Evolutionary conservation across 345 rosid species (phyloP), one percentile per base, ranked within the genome.

Genomic region (Eucalyptus erythrocorys): DNA sequence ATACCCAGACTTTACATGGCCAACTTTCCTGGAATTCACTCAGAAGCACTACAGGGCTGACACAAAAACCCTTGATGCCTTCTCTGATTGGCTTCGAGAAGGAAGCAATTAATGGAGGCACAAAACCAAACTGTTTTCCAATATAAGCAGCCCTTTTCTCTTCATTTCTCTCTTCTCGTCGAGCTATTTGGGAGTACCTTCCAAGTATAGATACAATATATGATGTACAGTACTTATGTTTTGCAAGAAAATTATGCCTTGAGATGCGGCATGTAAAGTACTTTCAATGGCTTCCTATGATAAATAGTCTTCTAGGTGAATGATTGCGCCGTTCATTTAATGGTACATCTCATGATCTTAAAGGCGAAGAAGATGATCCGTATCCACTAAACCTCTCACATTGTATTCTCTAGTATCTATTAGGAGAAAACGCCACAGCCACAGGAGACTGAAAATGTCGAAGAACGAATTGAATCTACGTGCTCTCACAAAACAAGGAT

Each of bases 1-100:
- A 80, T 93, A 93, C 85, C 94, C 94, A 40, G 94, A 93, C 87
- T 93, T 93, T 79, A 91, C 93, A 66, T 93, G 94, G 94, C 89
- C 92, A 17, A 85, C 87, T 42, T 81, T 93, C 48, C 94, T 93
- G 2, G 94, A 93, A 84, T 93, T 93, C 88, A 93, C 94, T 6
- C 94, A 93, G 88, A 93, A 92, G 88, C 94, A 92, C 85, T 93
- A 93, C 85, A 76, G 94, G 59, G 94, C 94, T 37, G 94, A 93
- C 92, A 90, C 88, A 89, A 92, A 88, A 37, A 93, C 94, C 64
- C 92, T 93, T 9, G 91, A 91, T 48, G 90, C 86, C 87, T 93
- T 93, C 91, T 37, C 89, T 9, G 79, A 87, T 68, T 93, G 94
- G 94, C 71, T 93, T 68, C 91, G 86, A 11, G 90, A 89, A 71